Conservation (phyloP, 805 yeast species). For the Brettanomyces nanus region DNA sequence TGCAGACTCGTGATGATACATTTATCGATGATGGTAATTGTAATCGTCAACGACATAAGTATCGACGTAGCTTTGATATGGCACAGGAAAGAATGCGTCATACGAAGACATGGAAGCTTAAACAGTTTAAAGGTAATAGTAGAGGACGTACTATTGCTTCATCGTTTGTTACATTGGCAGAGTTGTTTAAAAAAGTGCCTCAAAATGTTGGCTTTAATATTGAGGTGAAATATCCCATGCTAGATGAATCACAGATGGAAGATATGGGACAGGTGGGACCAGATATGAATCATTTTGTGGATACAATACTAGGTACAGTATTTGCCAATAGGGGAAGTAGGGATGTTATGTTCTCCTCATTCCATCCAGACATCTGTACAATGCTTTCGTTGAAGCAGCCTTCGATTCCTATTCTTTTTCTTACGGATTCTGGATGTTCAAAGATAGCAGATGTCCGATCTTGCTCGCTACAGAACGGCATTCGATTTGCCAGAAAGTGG, state of each 20-base stretch:
- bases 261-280: constrained; percentile 79
- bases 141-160: constrained; percentile 88
- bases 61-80: constrained; percentile 28
- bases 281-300: constrained; percentile 83
- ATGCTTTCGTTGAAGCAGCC: constrained; percentile 88
- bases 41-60: constrained; percentile 8
- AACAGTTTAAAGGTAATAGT: constrained; percentile 87
- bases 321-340: constrained; percentile 73
- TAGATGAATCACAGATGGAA: constrained; percentile 84
- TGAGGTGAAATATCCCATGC: constrained; percentile 92
- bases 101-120: constrained; percentile 81
- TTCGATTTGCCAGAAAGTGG: constrained; percentile 87
- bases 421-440: constrained; percentile 82
- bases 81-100: constrained; percentile 62
- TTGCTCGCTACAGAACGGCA: constrained; percentile 80
- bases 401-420: constrained; percentile 78
- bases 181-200: constrained; percentile 76
- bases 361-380: constrained; percentile 89
- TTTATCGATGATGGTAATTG: neutral
- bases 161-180: constrained; percentile 81
- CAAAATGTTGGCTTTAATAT: constrained; percentile 84
- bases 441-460: constrained; percentile 89
- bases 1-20: constrained; percentile 5
- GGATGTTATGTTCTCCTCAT: constrained; percentile 84
- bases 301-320: constrained; percentile 71